These are phyloP conservation scores for Strigomonas culicis DNA, from an alignment of 208 protist species.

Conservation along the genomic window DNA sequence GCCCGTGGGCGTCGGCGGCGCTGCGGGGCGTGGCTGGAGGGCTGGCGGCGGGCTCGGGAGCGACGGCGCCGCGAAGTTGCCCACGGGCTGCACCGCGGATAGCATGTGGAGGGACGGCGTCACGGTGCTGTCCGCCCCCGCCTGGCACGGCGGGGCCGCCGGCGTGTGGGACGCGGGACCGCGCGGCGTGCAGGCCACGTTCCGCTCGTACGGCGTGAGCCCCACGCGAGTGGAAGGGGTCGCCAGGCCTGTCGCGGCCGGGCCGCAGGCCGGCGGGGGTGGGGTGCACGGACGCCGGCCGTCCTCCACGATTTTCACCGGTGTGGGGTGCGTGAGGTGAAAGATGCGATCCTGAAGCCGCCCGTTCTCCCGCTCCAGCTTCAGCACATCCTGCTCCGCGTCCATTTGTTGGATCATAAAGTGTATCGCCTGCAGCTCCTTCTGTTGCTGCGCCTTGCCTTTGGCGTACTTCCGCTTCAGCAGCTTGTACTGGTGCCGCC, in stretches of 20 bases:
- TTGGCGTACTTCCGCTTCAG: conserved; percentile 11
- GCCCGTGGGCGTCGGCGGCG: no score
- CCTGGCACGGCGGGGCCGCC: no score
- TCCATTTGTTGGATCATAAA: conserved; percentile 11
- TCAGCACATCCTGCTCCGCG: conserved; percentile 8
- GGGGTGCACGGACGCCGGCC: neutral
- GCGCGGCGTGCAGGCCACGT: neutral
- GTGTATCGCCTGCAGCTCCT: conserved; percentile 17
- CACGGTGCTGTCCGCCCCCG: no score
- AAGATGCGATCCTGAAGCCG: conserved; percentile 15
- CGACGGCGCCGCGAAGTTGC: neutral
- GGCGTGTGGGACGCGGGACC: neutral
- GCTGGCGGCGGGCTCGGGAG: conserved; percentile 1
- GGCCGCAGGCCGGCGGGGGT: no score
- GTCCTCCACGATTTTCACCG: neutral
- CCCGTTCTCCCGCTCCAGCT: conserved; percentile 14
- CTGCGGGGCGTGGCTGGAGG: no score
- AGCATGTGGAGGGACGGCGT: neutral
- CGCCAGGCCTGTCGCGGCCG: no score
- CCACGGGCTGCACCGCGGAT: neutral
- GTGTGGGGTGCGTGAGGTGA: neutral
- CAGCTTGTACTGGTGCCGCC: conserved; percentile 13
- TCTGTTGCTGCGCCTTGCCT: conserved; percentile 8
- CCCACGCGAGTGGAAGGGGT: no score
- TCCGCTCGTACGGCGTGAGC: no score